Percentiles rank a stretch among this genome's conserved stretches.
Conservation (phyloP, 2,329 filamentous ascomycete genomes). For the Cordyceps farinosa region DNA sequence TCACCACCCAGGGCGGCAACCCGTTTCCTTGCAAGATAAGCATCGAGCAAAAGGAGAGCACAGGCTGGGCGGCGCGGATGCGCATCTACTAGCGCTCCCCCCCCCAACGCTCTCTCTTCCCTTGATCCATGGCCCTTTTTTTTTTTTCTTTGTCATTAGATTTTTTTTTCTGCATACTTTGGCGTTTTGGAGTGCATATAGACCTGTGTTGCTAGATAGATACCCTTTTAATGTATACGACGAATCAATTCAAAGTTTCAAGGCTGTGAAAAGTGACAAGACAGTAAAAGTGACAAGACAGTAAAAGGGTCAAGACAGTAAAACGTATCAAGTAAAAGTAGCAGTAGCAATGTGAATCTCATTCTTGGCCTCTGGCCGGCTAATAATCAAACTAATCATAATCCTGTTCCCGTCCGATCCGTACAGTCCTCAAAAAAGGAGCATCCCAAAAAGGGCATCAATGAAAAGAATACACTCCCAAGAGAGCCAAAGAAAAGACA, state of each 20-base stretch:
- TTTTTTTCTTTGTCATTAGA: conserved; percentile 2
- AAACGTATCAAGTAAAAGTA: background rate
- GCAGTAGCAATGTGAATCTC: background rate
- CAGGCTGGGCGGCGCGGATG: conserved; percentile 73
- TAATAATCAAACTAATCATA: conserved; percentile 14
- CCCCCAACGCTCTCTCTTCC: background rate
- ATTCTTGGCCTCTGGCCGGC: conserved; percentile 11
- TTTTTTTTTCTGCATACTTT: conserved; percentile 1
- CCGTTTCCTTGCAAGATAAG: conserved; percentile 94
- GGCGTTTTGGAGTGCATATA: conserved; percentile 12
- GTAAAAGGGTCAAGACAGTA: too few species aligned
- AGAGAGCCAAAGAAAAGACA: conserved; percentile 19
- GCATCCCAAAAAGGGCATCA: conserved; percentile 14
- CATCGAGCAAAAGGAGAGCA: conserved; percentile 74
- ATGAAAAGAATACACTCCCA: conserved; percentile 16
- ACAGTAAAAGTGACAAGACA: too few species aligned
- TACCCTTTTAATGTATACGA: conserved; percentile 8
- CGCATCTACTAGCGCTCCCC: conserved; percentile 59
- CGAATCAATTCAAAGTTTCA: background rate
- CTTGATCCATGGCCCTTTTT: background rate
- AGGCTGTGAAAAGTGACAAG: too few species aligned
- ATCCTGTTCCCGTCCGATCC: conserved; percentile 8
- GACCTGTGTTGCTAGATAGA: conserved; percentile 7
- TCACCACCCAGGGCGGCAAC: conserved; percentile 89
- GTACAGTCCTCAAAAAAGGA: conserved; percentile 13